phyloP scores from a whole-genome alignment of 2,329 filamentous ascomycete genomes.

The Acarospora socialis region DNA sequence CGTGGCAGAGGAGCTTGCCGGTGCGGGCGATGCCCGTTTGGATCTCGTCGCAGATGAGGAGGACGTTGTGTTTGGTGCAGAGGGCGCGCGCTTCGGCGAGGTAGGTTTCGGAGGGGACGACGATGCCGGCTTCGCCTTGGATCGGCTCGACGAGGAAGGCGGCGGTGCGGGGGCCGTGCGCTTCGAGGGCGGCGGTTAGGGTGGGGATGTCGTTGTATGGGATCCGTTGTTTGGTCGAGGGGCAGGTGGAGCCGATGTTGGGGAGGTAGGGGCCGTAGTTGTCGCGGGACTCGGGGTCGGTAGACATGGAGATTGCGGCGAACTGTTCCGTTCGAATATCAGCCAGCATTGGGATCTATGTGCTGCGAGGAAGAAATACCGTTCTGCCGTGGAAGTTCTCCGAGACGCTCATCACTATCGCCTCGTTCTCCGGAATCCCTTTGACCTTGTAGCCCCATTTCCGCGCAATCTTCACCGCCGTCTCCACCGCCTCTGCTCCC shows the following conservation, averaged over 20 bases:
- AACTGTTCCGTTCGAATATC: slow-evolving; percentile 42
- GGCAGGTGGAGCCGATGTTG: slow-evolving; percentile 63
- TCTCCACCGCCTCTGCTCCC: slow-evolving; percentile 85
- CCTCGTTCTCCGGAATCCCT: slow-evolving; percentile 70
- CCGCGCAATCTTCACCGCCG: slow-evolving; percentile 84
- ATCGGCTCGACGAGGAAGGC: slow-evolving; percentile 94
- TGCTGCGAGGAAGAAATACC: slow-evolving; percentile 40
- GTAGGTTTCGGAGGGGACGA: slow-evolving; percentile 86
- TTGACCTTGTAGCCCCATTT: slow-evolving; percentile 99
- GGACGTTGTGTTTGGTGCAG: slow-evolving; percentile 88
- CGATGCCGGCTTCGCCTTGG: slow-evolving; percentile 92
- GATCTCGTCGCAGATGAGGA: slow-evolving; percentile 96
- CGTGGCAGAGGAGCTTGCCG: slow-evolving; percentile 80
- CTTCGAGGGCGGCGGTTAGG: slow-evolving; percentile 63
- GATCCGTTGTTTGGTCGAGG: slow-evolving; percentile 62
- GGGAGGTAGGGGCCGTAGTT: slow-evolving; percentile 97
- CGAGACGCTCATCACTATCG: slow-evolving; percentile 65
- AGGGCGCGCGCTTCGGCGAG: slow-evolving; percentile 64
- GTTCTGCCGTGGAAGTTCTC: slow-evolving; percentile 97
- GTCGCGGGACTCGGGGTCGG: slow-evolving; percentile 85
- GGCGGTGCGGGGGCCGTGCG: slow-evolving; percentile 70
- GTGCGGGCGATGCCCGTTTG: slow-evolving; percentile 95
- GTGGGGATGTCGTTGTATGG: slow-evolving; percentile 76
- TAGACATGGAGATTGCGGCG: slow-evolving; percentile 87
- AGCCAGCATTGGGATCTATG: slow-evolving; percentile 9